Percentiles rank a stretch among this genome's conserved stretches.
phyloP scores from a whole-genome alignment of 2,329 filamentous ascomycete species.

The Fusarium haematococcum region DNA sequence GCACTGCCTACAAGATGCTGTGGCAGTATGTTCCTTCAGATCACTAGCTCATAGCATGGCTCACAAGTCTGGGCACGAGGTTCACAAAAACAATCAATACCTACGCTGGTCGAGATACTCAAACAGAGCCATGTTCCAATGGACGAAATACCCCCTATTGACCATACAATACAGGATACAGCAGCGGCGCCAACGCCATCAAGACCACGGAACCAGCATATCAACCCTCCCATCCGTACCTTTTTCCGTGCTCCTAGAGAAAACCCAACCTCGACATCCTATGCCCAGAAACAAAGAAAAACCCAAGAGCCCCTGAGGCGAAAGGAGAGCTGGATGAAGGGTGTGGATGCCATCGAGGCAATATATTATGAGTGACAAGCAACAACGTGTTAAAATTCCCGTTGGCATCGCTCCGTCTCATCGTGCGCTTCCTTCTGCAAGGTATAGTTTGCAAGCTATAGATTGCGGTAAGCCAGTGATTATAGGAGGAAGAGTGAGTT shows the following conservation, averaged over 20 bases:
- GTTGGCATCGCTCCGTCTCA: neutral
- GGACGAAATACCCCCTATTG: conserved; percentile 34
- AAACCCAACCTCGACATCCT: conserved; percentile 11
- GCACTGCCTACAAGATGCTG: neutral
- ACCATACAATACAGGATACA: conserved; percentile 43
- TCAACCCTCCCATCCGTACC: conserved; percentile 18
- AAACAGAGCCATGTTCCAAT: conserved; percentile 28
- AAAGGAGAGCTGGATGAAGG: neutral
- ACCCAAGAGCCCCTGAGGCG: conserved; percentile 10
- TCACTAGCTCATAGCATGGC: neutral
- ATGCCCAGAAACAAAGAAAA: conserved; percentile 20
- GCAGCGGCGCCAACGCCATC: conserved; percentile 36
- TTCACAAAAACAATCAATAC: neutral
- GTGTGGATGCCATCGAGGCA: neutral
- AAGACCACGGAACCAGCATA: conserved; percentile 17
- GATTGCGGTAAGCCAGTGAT: conserved; percentile 2
- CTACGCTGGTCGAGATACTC: neutral
- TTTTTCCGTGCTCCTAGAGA: conserved; percentile 15
- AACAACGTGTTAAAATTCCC: neutral
- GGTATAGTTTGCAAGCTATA: conserved; percentile 1
- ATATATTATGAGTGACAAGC: conserved; percentile 2
- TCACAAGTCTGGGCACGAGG: neutral
- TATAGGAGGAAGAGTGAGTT: conserved; percentile 2
- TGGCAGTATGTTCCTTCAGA: neutral
- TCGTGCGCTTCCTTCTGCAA: neutral